Evolutionary conservation across 371 early-diverging fungal genomes (phyloP), one percentile per base, ranked within the genome.

Genomic region (Circinella umbellata): DNA sequence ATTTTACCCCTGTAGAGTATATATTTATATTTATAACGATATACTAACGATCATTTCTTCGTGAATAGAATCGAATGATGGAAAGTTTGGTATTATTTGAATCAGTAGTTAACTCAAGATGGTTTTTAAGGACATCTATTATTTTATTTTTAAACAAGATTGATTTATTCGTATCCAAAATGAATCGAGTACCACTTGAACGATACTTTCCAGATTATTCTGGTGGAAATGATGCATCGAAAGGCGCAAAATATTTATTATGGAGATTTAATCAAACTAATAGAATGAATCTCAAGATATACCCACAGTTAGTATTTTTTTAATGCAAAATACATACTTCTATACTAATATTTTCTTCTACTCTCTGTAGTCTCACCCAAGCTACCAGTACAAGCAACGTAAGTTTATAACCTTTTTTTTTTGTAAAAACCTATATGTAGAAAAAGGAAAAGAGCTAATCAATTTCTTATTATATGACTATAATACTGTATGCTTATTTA

Each of bases 61-160:
- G 42, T 57, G 35, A 4, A 11, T 59, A 88, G 89, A 91, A 90
- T 72, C 85, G 91, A 10, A 91, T 93, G 90, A 71, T 79, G 9
- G 92, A 92, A 69, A 84, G 89, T 66, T 74, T 94, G 37, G 84
- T 83, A n/a, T 77, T 95, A 3, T 94, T 95, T 69, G 92, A 91
- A 60, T 87, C 89, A 1, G 87, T 92, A 4, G 80, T 88, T 69
- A 90, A 90, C 76, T 86, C 86, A 68, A 81, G 84, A 9, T 85
- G 75, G 91, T 91, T 93, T 70, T 74, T 87, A 49, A 82, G 88
- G 46, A 91, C 92, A 0, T 88, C 88, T 35, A 85, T 93, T 55
- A 90, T 93, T 66, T 80, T 93, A 34, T 91, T 93, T 80, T 72
- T 93, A 55, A 93, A 93, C 84, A 93, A 93, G 78, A 86, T 90